Percentiles rank a stretch among this genome's conserved stretches.
Conservation (phyloP, 1,139 yeast species). For the Kodamaea alishanica region DNA sequence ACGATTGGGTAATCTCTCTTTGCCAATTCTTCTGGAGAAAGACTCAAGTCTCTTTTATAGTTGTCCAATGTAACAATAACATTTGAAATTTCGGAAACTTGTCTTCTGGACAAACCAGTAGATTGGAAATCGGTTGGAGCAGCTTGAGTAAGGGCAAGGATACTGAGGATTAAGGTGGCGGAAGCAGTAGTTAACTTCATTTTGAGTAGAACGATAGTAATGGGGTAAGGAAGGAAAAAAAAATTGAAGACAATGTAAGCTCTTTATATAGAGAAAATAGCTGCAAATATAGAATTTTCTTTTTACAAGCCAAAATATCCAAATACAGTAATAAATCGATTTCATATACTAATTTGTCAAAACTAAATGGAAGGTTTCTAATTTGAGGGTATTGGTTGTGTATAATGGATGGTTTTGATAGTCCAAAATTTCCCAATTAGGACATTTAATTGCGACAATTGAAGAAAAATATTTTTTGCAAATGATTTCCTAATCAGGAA, state of each 20-base stretch:
- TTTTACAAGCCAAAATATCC: too few species aligned
- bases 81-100: constrained; percentile 24
- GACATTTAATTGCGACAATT: constrained; percentile 8
- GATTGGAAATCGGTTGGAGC: constrained; percentile 26
- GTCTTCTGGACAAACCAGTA: constrained; percentile 30
- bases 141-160: constrained; percentile 30
- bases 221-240: too few species aligned
- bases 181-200: constrained; percentile 34
- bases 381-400: too few species aligned
- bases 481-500: not conserved
- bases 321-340: too few species aligned
- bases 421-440: constrained; percentile 13
- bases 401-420: too few species aligned
- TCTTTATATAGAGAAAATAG: too few species aligned
- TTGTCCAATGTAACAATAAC: constrained; percentile 30
- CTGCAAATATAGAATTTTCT: too few species aligned
- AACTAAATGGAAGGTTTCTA: too few species aligned
- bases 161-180: constrained; percentile 33
- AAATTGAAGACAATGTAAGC: too few species aligned
- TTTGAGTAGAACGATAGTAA: not conserved
- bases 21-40: constrained; percentile 24
- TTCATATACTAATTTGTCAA: too few species aligned
- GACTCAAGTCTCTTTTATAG: constrained; percentile 28
- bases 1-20: constrained; percentile 43
- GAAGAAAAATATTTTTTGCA: not conserved